Evolutionary conservation across 345 rosid genomes (phyloP).

Genomic region (Alliaria petiolata): DNA sequence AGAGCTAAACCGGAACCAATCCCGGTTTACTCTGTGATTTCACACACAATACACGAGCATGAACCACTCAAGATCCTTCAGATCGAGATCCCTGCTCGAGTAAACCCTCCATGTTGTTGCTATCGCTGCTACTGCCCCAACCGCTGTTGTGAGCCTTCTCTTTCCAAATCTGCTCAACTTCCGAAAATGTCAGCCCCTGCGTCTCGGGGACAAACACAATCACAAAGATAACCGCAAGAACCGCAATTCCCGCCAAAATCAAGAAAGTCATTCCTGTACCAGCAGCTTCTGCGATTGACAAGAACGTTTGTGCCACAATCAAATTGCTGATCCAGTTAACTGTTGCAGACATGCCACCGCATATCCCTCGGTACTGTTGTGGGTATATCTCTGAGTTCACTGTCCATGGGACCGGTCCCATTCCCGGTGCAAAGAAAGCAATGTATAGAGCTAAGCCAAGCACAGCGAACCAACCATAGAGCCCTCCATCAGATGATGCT

Average conservation of each 20-base stretch:
- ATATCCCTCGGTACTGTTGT: constrained; percentile 73
- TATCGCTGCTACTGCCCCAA: constrained; percentile 30
- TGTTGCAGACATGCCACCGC: constrained; percentile 98
- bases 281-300: constrained; percentile 54
- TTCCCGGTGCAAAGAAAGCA: constrained; percentile 92
- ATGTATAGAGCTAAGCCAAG: constrained; percentile 77
- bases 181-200: constrained; percentile 74
- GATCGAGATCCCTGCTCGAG: constrained; percentile 47
- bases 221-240: constrained; percentile 62
- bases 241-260: constrained; percentile 73
- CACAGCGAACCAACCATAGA: constrained; percentile 76
- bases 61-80: neutral
- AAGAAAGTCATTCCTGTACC: constrained; percentile 75
- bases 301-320: constrained; percentile 75
- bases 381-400: constrained; percentile 95
- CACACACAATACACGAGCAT: neutral
- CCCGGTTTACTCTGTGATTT: neutral
- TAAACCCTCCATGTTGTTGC: constrained; percentile 33
- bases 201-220: constrained; percentile 74
- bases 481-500: constrained; percentile 36
- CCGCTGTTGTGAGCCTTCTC: constrained; percentile 49
- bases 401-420: constrained; percentile 99
- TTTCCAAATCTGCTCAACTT: constrained; percentile 87
- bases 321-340: constrained; percentile 86
- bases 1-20: constrained; percentile 8